Conservation (phyloP, 306 rosid species). For the Acacia acuminata region DNA sequence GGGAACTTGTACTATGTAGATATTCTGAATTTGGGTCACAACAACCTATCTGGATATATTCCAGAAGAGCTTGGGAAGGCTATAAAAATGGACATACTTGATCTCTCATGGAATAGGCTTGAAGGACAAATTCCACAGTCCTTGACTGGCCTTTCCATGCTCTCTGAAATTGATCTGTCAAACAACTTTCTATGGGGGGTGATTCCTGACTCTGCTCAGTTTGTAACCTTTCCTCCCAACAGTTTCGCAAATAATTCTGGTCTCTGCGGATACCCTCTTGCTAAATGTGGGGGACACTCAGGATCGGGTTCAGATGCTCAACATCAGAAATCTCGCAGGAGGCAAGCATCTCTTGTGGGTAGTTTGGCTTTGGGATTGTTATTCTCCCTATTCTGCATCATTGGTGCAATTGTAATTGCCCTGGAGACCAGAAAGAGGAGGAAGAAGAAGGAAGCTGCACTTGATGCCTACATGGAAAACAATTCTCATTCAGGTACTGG, state of each 20-base stretch:
- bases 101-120: slow-evolving; percentile 76
- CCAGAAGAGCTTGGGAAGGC: slow-evolving; percentile 76
- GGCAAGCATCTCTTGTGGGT: slow-evolving; percentile 73
- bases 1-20: slow-evolving; percentile 63
- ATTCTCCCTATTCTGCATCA: slow-evolving; percentile 76
- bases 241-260: slow-evolving; percentile 75
- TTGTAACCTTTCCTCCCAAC: slow-evolving; percentile 67
- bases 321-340: slow-evolving; percentile 61
- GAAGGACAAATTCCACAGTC: slow-evolving; percentile 67
- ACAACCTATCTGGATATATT: slow-evolving; percentile 68
- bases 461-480: slow-evolving; percentile 63
- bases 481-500: slow-evolving; percentile 63
- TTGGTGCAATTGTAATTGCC: slow-evolving; percentile 73
- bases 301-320: slow-evolving; percentile 28
- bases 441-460: slow-evolving; percentile 70
- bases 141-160: slow-evolving; percentile 59
- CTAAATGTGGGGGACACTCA: slow-evolving; percentile 36
- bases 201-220: slow-evolving; percentile 76
- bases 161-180: slow-evolving; percentile 79
- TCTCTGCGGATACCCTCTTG: slow-evolving; percentile 86
- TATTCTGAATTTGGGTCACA: slow-evolving; percentile 80
- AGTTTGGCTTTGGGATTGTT: slow-evolving; percentile 93
- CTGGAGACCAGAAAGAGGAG: slow-evolving; percentile 76
- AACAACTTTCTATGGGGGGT: slow-evolving; percentile 58
- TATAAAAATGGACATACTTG: slow-evolving; percentile 75